Percentiles rank a stretch among this genome's conserved stretches.
Conservation (phyloP, 2,329 filamentous ascomycete genomes). For the Xylaria sp. region DNA sequence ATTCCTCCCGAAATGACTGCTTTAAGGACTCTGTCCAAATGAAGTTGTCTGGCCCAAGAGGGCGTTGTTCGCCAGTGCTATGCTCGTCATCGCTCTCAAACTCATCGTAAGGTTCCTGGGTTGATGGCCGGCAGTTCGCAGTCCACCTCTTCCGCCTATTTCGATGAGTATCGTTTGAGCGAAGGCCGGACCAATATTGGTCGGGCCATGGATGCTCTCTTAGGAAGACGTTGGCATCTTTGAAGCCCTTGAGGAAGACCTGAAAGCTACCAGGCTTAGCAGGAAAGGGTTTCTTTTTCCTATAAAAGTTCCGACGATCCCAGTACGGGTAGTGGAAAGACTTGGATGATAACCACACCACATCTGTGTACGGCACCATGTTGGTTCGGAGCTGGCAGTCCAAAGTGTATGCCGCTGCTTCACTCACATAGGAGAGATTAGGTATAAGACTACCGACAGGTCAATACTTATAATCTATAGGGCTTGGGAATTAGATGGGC, state of each 20-base stretch:
- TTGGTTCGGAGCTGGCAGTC: conserved; percentile 90
- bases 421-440: conserved; percentile 96
- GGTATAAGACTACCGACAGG: conserved; percentile 76
- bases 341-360: conserved; percentile 93
- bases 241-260: conserved; percentile 95
- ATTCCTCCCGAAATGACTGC: conserved; percentile 90
- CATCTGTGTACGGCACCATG: conserved; percentile 95
- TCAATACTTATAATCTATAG: conserved; percentile 15
- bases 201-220: conserved; percentile 98
- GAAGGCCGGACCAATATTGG: conserved; percentile 78
- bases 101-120: conserved; percentile 52
- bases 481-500: background rate
- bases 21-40: conserved; percentile 90
- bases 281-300: conserved; percentile 86
- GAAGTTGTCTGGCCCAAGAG: conserved; percentile 67
- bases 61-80: conserved; percentile 50
- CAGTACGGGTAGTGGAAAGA: conserved; percentile 99
- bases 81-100: conserved; percentile 65
- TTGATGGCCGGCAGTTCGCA: conserved; percentile 79
- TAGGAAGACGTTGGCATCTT: conserved; percentile 95
- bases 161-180: conserved; percentile 72
- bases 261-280: conserved; percentile 96
- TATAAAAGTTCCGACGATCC: conserved; percentile 88
- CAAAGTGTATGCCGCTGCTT: conserved; percentile 95
- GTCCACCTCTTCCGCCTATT: conserved; percentile 80